A percentile compares a stretch with the other conserved stretches of the same genome.
phyloP scores from a whole-genome alignment of 1,139 yeast species.

The Zhuliangozyma parablackwelliae region DNA sequence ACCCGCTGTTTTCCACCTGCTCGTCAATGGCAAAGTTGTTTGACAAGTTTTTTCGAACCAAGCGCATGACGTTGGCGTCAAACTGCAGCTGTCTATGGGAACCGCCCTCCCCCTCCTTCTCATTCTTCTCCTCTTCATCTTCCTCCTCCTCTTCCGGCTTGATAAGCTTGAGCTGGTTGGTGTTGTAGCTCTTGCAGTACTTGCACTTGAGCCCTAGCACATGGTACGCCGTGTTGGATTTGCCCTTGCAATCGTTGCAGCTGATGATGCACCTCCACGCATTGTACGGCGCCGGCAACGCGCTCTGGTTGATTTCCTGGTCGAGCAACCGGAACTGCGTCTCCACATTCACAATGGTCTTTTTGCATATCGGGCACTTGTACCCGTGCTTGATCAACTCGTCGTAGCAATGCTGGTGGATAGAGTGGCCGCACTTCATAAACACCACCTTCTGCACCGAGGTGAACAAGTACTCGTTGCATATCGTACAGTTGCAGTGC shows the following conservation, averaged over 20 bases:
- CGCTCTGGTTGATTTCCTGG: constrained; percentile 71
- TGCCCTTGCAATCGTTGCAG: constrained; percentile 89
- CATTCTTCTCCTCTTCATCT: constrained; percentile 31
- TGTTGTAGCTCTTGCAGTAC: constrained; percentile 82
- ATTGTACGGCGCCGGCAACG: constrained; percentile 75
- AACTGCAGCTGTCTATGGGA: constrained; percentile 8
- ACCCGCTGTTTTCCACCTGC: constrained; percentile 9
- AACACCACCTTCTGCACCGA: constrained; percentile 83
- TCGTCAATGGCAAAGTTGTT: constrained; percentile 35
- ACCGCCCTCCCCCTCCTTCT: constrained; percentile 15
- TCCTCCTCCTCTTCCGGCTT: constrained; percentile 44
- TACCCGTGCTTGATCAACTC: constrained; percentile 77
- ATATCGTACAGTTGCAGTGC: constrained; percentile 88
- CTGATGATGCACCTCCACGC: constrained; percentile 72
- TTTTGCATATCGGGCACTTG: constrained; percentile 87
- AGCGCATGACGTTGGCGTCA: constrained; percentile 22
- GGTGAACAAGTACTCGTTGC: constrained; percentile 87
- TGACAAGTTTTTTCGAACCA: constrained; percentile 33
- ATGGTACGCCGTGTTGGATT: constrained; percentile 73
- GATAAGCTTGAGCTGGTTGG: constrained; percentile 63
- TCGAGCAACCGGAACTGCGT: constrained; percentile 83
- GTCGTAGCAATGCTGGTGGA: constrained; percentile 79
- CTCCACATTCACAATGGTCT: constrained; percentile 81
- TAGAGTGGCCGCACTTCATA: constrained; percentile 93
- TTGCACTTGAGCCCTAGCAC: constrained; percentile 83